Evolutionary conservation across 2,329 filamentous ascomycete genomes (phyloP), one percentile per base, ranked within the genome.

Genomic region (Talaromyces atroroseus): DNA sequence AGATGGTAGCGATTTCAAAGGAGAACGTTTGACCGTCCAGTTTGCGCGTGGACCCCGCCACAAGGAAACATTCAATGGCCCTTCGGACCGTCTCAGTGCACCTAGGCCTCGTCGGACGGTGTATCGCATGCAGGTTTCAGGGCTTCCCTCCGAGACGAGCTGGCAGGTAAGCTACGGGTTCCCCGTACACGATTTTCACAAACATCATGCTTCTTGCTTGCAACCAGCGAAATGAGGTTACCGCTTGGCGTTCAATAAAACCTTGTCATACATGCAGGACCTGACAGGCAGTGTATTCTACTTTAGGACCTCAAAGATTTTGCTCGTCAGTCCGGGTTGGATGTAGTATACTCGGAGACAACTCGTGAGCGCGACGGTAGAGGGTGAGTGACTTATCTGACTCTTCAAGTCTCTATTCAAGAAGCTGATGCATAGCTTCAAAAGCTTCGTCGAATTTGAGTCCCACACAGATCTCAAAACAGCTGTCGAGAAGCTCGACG

Each of bases 291-390:
- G 51, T 11, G 8, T 42, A 21, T n/a, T 3, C 83, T 82, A 83
- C 76, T 81, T 78, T 91, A 99, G 94, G 94, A 99, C 77, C 86
- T 99, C 54, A 99, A 99, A 89, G 94, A 99, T 75, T 99, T 99
- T 77, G 94, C 94, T 61, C 91, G 94, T 72, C 90, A 95, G 75
- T 95, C 92, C 74, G 91, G 91, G 75, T 84, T 96, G 75, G 94
- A 97, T 74, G 94, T 99, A 63, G 94, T 99, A 68, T 99, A 96
- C 74, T 96, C 92, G 63, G 94, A 99, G 78, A 95, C 95, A 59
- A 88, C 87, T 66, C 91, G 92, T 68, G 92, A 95, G 71, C 88
- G 88, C 64, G 90, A 95, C 72, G 90, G 91, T 63, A 90, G 89
- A 83, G 92, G 92, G 91, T 96, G 76, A 76, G 88, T 80, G 59